Percentiles rank a stretch among this genome's conserved stretches.
Conservation (phyloP, 768 basidiomycete species). For the Heimioporus sp. region DNA sequence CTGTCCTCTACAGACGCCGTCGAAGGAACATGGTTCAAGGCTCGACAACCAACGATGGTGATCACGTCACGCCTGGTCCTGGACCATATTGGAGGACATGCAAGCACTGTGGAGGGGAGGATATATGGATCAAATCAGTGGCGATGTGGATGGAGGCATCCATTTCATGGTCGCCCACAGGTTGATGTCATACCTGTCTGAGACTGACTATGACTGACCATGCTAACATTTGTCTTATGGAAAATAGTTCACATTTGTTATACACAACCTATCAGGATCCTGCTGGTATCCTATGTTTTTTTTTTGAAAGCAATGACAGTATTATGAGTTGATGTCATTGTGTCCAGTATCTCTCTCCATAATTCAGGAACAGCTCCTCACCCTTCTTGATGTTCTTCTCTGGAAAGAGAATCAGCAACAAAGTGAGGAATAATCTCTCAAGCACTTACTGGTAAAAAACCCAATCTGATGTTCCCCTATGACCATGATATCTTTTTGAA, state of each 20-base stretch:
- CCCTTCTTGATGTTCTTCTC: slow-evolving; percentile 27
- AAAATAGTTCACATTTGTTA: background rate
- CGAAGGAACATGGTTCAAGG: slow-evolving; percentile 6
- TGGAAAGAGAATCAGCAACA: slow-evolving; percentile 4
- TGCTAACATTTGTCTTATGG: background rate
- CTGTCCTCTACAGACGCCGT: background rate
- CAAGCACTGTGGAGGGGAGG: slow-evolving; percentile 34
- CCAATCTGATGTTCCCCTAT: slow-evolving; percentile 36
- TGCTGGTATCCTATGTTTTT: no score
- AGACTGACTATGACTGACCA: slow-evolving; percentile 8
- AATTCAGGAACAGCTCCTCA: slow-evolving; percentile 36
- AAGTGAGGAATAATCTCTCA: background rate
- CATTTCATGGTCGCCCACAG: slow-evolving; percentile 39
- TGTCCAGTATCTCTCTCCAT: slow-evolving; percentile 32
- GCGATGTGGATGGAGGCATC: slow-evolving; percentile 46
- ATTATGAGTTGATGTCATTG: no score
- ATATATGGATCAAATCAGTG: slow-evolving; percentile 34
- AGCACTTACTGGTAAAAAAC: slow-evolving; percentile 35
- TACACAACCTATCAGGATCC: background rate
- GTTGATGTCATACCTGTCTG: slow-evolving; percentile 35
- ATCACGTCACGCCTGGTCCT: slow-evolving; percentile 42
- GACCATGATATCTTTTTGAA: slow-evolving; percentile 25
- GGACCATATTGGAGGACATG: slow-evolving; percentile 41
- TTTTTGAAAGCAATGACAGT: no score
- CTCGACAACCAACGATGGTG: slow-evolving; percentile 27